Base-by-base conservation (phyloP, 2,329 filamentous ascomycete species). In the Elsinoe perseae region DNA sequence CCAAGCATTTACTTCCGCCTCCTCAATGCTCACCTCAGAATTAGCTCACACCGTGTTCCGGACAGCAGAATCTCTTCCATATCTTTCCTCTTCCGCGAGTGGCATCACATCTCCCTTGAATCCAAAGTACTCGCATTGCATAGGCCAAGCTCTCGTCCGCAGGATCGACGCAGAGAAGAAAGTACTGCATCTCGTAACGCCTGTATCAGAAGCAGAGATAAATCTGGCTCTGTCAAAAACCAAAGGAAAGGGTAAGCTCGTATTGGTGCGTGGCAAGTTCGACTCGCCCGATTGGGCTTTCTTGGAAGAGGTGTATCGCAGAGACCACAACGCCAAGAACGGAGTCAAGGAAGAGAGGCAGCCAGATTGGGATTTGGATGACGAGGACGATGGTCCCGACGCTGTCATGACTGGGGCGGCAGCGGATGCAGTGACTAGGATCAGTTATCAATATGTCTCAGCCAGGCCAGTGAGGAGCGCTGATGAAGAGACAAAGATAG, bases 221-320 rank as follows among this genome's bases (percentile, higher is more conserved):
- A 14, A 61, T 58, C 3, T 40, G 21, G 2, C 53, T 66, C 30
- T 21, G 40, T 40, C 34, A 14, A 60, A 8, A 56, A 56, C 36
- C 18, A 44, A 28, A n/a, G 32, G 48, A 50, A 68, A 25, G 77
- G 77, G 0, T 28, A 71, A 75, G 14, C 71, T 87, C 14, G 78
- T 87, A 2, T 73, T 89, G 2, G 77, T 89, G 0, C 79, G 83
- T 55, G 86, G 86, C 2, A 84, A 80, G 61, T 81, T 87, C 56
- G 86, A 89, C 63, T 72, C 80, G 1, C 84, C 85, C 0, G 81
- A 76, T 2, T 89, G 85, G 84, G 82, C 83, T 1, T 87, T 86
- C 59, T 80, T 80, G 0, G 85, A 88, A 64, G 80, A 84, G 32
- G 61, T 83, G 14, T 77, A 82, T 60, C 8, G 12, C 12, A 20